Conservation (phyloP, 2,329 filamentous ascomycete genomes). For the Epichloe scottii region DNA sequence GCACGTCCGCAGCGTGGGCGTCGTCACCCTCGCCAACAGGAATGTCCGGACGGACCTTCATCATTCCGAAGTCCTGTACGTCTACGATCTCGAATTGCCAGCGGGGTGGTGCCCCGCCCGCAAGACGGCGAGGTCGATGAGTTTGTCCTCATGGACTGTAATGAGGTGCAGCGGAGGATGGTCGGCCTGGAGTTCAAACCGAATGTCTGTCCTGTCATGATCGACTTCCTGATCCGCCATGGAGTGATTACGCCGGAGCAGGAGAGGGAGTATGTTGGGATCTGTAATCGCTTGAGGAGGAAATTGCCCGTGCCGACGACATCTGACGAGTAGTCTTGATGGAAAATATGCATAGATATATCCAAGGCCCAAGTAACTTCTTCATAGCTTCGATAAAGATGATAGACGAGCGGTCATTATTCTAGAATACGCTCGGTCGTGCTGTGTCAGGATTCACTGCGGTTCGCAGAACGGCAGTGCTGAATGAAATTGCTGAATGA, state of each 20-base stretch:
- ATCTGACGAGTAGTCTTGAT: conserved; percentile 8
- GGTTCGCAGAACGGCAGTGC: too few relatives aligned
- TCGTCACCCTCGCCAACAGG: conserved; percentile 21
- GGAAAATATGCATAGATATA: too few relatives aligned
- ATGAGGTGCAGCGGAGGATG: conserved; percentile 48
- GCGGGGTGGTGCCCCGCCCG: conserved; percentile 48
- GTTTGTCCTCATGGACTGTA: conserved; percentile 55
- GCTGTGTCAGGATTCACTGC: too few relatives aligned
- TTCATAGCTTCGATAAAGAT: too few relatives aligned
- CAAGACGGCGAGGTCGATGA: conserved; percentile 68
- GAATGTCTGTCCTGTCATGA: conserved; percentile 63
- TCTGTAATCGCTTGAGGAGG: conserved; percentile 35
- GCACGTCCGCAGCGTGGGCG: conserved; percentile 16
- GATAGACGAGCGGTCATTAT: too few relatives aligned
- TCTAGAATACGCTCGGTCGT: too few relatives aligned
- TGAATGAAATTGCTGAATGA: too few relatives aligned
- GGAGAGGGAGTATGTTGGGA: conserved; percentile 61
- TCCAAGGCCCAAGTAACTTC: too few relatives aligned
- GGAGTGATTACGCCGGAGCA: conserved; percentile 60
- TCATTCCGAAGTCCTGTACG: conserved; percentile 40
- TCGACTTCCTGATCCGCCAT: conserved; percentile 74
- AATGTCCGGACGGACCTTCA: conserved; percentile 14
- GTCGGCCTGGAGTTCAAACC: conserved; percentile 66
- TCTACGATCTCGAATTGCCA: conserved; percentile 62
- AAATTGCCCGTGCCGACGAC: conserved; percentile 27